Base-by-base conservation (phyloP, 345 rosid species). In the Ceriops tagal region DNA sequence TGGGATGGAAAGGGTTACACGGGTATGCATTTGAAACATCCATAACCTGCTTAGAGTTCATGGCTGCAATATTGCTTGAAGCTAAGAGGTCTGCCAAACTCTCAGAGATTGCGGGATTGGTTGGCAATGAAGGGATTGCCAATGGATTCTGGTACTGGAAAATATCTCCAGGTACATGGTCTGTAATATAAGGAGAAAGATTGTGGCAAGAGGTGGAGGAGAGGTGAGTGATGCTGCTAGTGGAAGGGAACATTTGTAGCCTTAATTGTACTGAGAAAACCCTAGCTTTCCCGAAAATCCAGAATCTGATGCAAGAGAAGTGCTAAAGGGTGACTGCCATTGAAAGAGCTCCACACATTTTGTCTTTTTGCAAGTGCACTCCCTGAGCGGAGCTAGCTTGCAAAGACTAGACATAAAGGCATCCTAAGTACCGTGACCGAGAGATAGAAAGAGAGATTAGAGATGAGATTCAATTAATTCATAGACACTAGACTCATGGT, bases 201-300 rank as follows among this genome's bases (percentile, higher is more conserved):
- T 47, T 35, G 39, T 6, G 67, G 34, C 6, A 60, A 58, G 72
- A 62, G 28, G 80, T 58, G 11, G 84, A 63, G 8, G 65, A 52
- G 34, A 65, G 28, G 30, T 65, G 64, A 72, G 53, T 67, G 64
- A 69, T 21, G 39, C 15, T 24, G 39, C 26, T 62, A 37, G 58
- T 67, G 67, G 70, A 67, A 68, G 76, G 65, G 62, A 77, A 78
- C 84, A 80, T 83, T 32, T 67, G 21, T 28, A 35, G 34, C 16
- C 4, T 4, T 27, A 28, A 35, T 19, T 57, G 37, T 15, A 18
- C n/a, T 6, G 66, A 24, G 39, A 72, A 57, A 71, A 53, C 78
- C 70, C 66, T 58, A 66, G 64, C 57, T 62, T 35, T 43, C 52
- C 68, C 28, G 21, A 43, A 53, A 55, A 53, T 15, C 5, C 1